Evolutionary conservation across 2,329 filamentous ascomycete genomes (phyloP), one percentile per base, ranked within the genome.

Genomic region (Talaromyces sp.): DNA sequence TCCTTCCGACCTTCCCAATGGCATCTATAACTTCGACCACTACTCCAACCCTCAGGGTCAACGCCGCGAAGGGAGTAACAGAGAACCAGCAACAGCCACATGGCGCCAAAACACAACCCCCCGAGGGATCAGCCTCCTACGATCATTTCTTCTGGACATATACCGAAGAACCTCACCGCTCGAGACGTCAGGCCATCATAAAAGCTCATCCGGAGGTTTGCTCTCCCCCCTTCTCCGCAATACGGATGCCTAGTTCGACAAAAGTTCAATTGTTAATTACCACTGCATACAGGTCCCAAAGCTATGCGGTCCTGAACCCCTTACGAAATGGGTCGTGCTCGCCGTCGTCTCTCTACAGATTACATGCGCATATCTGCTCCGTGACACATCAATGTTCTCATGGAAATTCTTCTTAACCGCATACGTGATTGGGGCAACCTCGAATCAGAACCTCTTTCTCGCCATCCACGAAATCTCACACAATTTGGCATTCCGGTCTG

Each of bases 381-480:
- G 88, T 68, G 82, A 93, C 73, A 90, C 90, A 1, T 81, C 92
- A 16, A 88, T 98, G 75, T 85, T 94, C 72, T 95, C 92, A 66
- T 91, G 88, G 85, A 87, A 84, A 69, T 97, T 96, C 82, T 89
- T 96, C 83, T 83, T 89, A 64, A 90, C 93, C 0, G 93, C 92
- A 68, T 99, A 99, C 79, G 81, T 97, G 63, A 84, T 99, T 68
- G 95, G 95, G 65, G 95, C 95, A 35, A 98, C 95, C 0, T 89
- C 94, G 63, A 99, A 98, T 83, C 95, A 99, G 83, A 99, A 99
- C 79, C 87, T 98, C 60, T 99, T 99, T 82, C 88, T 99, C 48
- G 93, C 95, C 66, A 99, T 99, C 74, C 95, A 99, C 82, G 95
- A 99, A 81, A 98, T 99, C 77, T 96, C 92, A 16, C 95, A 99